A percentile compares a stretch with the other conserved stretches of the same genome.
phyloP scores from a whole-genome alignment of 441 rosid genomes.

The Brassica balearica region DNA sequence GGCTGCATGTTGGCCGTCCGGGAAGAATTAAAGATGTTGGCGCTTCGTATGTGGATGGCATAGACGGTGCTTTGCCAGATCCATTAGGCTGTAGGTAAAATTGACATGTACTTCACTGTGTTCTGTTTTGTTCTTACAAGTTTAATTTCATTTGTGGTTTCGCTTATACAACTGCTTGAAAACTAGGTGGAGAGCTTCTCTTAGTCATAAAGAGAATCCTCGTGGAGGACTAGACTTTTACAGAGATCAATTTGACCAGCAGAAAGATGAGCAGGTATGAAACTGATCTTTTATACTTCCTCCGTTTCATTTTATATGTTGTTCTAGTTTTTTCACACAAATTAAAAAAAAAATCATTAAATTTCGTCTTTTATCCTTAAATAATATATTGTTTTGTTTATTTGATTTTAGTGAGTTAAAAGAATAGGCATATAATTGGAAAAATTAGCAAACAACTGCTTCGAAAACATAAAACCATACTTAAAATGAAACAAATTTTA shows the following conservation, averaged over 20 bases:
- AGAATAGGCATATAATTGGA: too few relatives aligned
- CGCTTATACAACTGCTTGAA: slow-evolving; percentile 38
- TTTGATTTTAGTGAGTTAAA: too few relatives aligned
- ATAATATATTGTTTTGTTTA: too few relatives aligned
- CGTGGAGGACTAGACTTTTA: slow-evolving; percentile 51
- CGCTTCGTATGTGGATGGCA: slow-evolving; percentile 47
- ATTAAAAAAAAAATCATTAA: too few relatives aligned
- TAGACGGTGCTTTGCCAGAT: slow-evolving; percentile 47
- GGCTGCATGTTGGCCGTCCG: slow-evolving; percentile 49
- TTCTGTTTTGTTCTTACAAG: background rate
- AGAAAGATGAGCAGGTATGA: slow-evolving; percentile 48
- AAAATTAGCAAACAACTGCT: too few relatives aligned
- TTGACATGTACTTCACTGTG: slow-evolving; percentile 1
- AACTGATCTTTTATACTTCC: background rate
- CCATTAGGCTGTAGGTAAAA: slow-evolving; percentile 50
- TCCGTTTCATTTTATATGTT: too few relatives aligned
- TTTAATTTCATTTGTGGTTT: slow-evolving; percentile 19
- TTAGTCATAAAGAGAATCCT: slow-evolving; percentile 49
- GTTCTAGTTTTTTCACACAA: too few relatives aligned
- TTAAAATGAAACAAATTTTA: too few relatives aligned
- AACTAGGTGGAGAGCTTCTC: slow-evolving; percentile 51
- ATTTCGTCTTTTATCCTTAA: too few relatives aligned
- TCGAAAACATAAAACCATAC: too few relatives aligned
- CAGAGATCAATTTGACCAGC: slow-evolving; percentile 38
- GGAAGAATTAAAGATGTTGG: slow-evolving; percentile 48